A percentile compares a stretch with the other conserved stretches of the same genome.
Conservation (phyloP, 306 rosid genomes). For the Pyrus betulifolia region DNA sequence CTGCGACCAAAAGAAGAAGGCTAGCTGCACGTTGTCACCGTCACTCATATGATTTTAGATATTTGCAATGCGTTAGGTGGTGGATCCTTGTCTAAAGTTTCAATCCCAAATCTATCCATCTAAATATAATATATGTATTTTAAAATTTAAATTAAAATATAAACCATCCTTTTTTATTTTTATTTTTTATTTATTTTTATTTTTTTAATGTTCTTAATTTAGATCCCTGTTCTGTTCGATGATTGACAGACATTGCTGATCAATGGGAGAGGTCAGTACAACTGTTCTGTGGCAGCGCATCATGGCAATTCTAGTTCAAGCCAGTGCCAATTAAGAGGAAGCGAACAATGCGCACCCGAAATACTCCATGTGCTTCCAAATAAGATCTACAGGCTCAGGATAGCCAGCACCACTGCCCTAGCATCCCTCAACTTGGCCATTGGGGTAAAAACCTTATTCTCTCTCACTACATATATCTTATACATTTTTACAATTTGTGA, state of each 20-base stretch:
- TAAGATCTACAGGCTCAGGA: conserved; percentile 53
- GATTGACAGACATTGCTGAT: conserved; percentile 39
- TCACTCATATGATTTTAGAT: background rate
- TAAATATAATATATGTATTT: background rate
- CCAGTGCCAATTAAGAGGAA: conserved; percentile 41
- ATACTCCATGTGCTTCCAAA: conserved; percentile 57
- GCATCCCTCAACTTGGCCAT: conserved; percentile 81
- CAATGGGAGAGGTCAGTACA: conserved; percentile 78
- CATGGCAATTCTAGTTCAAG: conserved; percentile 5
- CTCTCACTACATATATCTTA: background rate
- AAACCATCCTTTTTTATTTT: no score
- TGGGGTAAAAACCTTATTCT: conserved; percentile 24
- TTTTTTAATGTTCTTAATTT: background rate
- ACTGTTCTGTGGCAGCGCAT: conserved; percentile 55
- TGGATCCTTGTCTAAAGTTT: background rate
- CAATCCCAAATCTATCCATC: background rate
- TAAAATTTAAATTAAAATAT: no score
- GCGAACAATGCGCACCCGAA: conserved; percentile 64
- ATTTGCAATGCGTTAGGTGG: background rate
- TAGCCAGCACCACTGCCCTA: conserved; percentile 69
- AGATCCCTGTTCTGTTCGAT: no score
- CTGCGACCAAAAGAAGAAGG: no score
- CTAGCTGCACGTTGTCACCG: background rate
- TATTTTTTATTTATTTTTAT: no score
- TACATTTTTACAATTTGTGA: background rate